Conservation (phyloP, 1,139 yeast genomes). For the Pichia sp. region DNA sequence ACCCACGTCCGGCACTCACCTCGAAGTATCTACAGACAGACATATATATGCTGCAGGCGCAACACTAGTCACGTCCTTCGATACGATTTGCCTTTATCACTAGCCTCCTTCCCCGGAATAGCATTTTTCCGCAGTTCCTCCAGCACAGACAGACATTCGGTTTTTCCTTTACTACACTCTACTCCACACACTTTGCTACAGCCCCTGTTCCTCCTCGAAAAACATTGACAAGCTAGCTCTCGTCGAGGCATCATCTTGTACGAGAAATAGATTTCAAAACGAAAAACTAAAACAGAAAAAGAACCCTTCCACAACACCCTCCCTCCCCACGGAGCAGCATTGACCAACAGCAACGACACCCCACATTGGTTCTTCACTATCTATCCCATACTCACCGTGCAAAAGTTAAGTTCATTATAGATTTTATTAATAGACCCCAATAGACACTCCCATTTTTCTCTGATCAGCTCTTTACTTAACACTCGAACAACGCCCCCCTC, state of each 20-base stretch:
- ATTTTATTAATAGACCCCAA: neutral
- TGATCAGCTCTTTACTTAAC: neutral
- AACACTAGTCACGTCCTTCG: neutral
- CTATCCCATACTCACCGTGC: neutral
- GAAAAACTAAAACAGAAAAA: neutral
- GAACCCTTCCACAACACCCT: neutral
- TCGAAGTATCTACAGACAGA: neutral
- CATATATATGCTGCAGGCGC: neutral
- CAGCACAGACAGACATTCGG: neutral
- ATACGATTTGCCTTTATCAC: neutral
- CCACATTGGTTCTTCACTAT: neutral
- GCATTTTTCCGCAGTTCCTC: neutral
- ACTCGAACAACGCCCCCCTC: too few relatives aligned
- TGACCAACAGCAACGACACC: neutral
- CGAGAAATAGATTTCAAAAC: neutral
- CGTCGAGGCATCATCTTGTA: neutral
- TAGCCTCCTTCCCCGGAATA: neutral
- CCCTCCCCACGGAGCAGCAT: too few relatives aligned
- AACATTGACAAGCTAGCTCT: neutral
- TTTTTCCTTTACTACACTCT: neutral
- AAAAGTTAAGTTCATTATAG: neutral
- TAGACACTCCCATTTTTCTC: neutral
- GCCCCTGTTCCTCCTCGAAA: neutral
- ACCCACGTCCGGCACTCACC: too few relatives aligned
- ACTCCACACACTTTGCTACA: neutral